Evolutionary conservation across 352 stramenopile species (phyloP).

Genomic region (Phytophthora boehmeriae): DNA sequence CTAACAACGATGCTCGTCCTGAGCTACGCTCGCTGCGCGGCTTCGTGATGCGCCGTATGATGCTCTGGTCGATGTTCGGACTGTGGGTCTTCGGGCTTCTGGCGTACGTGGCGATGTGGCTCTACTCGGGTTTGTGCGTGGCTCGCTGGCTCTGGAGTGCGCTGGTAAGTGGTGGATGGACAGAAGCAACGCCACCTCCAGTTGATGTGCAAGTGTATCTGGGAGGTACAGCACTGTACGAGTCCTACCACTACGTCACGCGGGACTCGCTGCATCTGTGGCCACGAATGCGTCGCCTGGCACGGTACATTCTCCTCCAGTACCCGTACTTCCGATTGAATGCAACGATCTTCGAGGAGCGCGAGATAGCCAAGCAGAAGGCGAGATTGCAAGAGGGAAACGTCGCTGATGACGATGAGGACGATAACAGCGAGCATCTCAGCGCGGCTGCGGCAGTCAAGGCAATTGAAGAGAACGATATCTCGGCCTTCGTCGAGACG

Average conservation of each 20-base stretch:
- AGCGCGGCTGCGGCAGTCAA: constrained; percentile 17
- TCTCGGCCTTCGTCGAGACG: constrained; percentile 15
- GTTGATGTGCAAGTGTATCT: constrained; percentile 35
- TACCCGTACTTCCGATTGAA: constrained; percentile 60
- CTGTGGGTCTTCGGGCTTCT: constrained; percentile 35
- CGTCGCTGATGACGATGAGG: constrained; percentile 15
- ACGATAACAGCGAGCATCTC: constrained; percentile 13
- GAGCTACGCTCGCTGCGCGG: constrained; percentile 26
- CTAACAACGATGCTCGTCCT: constrained; percentile 28
- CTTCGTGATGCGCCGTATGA: constrained; percentile 15
- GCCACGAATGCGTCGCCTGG: constrained; percentile 40
- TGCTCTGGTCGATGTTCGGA: constrained; percentile 30
- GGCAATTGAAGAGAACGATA: constrained; percentile 29
- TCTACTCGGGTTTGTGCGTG: constrained; percentile 24
- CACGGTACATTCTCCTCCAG: constrained; percentile 53
- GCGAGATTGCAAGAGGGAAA: background rate
- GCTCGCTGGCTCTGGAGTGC: constrained; percentile 9
- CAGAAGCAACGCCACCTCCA: constrained; percentile 10
- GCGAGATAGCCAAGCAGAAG: constrained; percentile 26
- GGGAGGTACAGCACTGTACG: constrained; percentile 43
- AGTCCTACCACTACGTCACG: constrained; percentile 42
- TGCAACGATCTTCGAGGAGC: constrained; percentile 50
- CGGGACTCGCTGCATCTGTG: constrained; percentile 41
- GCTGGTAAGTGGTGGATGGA: constrained; percentile 13
- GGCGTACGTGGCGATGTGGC: constrained; percentile 21